These are phyloP conservation scores for Conoideocrella luteorostrata DNA, from an alignment of 2,329 filamentous ascomycete genomes.

Conservation along the genomic window DNA sequence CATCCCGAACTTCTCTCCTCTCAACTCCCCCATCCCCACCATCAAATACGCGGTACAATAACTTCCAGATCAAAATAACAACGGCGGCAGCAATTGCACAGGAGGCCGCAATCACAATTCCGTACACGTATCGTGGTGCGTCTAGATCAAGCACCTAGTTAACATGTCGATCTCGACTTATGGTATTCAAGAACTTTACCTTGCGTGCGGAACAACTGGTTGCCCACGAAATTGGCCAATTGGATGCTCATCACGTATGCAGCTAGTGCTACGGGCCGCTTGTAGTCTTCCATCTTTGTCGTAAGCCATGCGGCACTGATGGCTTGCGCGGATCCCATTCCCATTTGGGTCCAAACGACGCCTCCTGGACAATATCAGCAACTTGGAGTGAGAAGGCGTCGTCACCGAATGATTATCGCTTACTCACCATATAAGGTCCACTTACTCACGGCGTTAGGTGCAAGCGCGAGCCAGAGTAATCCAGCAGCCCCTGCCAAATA, in stretches of 20 bases:
- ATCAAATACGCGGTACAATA: constrained; percentile 21
- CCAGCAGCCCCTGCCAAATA: constrained; percentile 21
- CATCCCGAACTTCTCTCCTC: background rate
- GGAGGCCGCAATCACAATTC: constrained; percentile 18
- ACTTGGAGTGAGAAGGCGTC: too few species aligned
- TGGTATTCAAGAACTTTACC: too few species aligned
- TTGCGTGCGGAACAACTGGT: constrained; percentile 21
- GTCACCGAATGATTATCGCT: background rate
- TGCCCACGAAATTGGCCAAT: constrained; percentile 23
- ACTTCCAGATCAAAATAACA: constrained; percentile 22
- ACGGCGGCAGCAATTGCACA: constrained; percentile 19
- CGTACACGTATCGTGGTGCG: constrained; percentile 19
- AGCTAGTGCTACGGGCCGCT: constrained; percentile 21
- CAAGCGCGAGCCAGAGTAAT: constrained; percentile 21
- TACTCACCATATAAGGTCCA: constrained; percentile 20
- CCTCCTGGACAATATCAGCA: constrained; percentile 13
- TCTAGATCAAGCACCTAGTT: constrained; percentile 11
- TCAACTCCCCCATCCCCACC: constrained; percentile 20
- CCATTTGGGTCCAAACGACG: constrained; percentile 25
- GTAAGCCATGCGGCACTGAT: constrained; percentile 25
- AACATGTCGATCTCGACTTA: background rate
- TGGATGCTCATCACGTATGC: constrained; percentile 26
- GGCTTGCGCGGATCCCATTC: constrained; percentile 24
- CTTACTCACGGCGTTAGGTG: constrained; percentile 16
- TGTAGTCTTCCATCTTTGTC: constrained; percentile 21